Conservation (phyloP, 345 rosid genomes). For the Reutealis trisperma region DNA sequence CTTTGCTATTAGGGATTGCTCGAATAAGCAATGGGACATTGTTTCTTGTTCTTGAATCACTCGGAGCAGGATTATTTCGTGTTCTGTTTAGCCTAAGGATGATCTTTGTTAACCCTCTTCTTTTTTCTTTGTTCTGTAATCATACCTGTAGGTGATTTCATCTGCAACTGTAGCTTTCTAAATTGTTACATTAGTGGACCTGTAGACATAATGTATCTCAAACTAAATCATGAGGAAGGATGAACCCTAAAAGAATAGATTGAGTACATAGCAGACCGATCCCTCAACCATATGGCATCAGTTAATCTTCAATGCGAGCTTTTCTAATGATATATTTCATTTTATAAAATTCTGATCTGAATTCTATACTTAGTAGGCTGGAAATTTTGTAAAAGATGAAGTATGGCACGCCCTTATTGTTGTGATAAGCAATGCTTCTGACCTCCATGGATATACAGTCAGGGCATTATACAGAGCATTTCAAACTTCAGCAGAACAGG, state of each 20-base stretch:
- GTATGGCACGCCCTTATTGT: slow-evolving; percentile 96
- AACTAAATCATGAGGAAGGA: slow-evolving; percentile 1
- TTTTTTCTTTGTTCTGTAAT: neutral
- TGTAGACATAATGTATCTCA: neutral
- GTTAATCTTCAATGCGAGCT: neutral
- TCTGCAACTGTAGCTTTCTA: neutral
- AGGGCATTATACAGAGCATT: slow-evolving; percentile 84
- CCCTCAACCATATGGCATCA: neutral
- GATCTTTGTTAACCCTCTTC: neutral
- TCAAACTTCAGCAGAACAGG: slow-evolving; percentile 83
- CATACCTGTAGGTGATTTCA: neutral
- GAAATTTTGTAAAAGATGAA: slow-evolving; percentile 97
- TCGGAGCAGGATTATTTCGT: neutral
- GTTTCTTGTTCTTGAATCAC: neutral
- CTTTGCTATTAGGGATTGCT: slow-evolving; percentile 3
- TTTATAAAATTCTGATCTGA: slow-evolving; percentile 13
- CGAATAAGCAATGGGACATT: neutral
- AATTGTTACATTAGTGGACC: neutral
- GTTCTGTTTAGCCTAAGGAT: neutral
- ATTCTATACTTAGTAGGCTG: slow-evolving; percentile 72
- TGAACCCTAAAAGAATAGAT: neutral
- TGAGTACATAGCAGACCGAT: neutral
- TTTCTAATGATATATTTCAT: slow-evolving; percentile 3
- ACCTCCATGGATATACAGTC: slow-evolving; percentile 92
- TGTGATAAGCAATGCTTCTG: slow-evolving; percentile 92